These are phyloP conservation scores for Eragrostis tef DNA, from an alignment of 202 grass and related monocot species.

Conservation along the genomic window DNA sequence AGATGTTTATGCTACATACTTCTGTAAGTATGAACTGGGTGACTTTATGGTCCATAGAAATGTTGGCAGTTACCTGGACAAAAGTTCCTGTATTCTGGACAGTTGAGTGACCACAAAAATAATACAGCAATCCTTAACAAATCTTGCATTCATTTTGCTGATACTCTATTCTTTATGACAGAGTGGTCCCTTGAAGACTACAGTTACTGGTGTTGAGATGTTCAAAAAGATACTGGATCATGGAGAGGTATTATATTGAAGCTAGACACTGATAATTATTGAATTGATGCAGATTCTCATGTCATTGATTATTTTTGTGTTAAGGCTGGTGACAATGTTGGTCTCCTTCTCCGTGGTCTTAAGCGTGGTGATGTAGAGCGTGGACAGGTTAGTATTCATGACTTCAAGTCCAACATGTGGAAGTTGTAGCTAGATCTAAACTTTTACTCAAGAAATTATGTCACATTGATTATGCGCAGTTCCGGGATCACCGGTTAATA, in stretches of 20 bases:
- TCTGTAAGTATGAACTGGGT: not conserved
- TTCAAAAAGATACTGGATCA: slow-evolving; percentile 99
- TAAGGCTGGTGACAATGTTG: slow-evolving; percentile 97
- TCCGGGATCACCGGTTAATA: not conserved
- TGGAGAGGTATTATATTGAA: slow-evolving; percentile 71
- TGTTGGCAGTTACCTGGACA: not conserved
- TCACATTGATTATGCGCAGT: not conserved
- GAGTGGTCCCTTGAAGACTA: slow-evolving; percentile 87
- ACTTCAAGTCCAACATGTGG: not conserved
- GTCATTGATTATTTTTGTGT: slow-evolving; percentile 27
- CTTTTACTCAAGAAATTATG: not conserved
- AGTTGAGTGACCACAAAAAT: not conserved
- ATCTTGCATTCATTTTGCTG: not conserved
- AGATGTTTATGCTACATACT: not conserved
- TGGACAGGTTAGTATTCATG: slow-evolving; percentile 64
- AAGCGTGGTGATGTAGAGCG: slow-evolving; percentile 92
- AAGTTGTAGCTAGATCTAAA: not conserved
- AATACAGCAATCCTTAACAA: not conserved
- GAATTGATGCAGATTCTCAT: not conserved
- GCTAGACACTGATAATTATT: not conserved
- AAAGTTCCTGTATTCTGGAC: not conserved
- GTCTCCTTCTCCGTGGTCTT: slow-evolving; percentile 92
- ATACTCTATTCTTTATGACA: slow-evolving; percentile 47
- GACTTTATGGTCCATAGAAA: not conserved
- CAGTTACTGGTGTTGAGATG: slow-evolving; percentile 99